Percentiles rank a stretch among this genome's conserved stretches.
Conservation (phyloP, 2,329 filamentous ascomycete genomes). For the Aureobasidium leucospermi region DNA sequence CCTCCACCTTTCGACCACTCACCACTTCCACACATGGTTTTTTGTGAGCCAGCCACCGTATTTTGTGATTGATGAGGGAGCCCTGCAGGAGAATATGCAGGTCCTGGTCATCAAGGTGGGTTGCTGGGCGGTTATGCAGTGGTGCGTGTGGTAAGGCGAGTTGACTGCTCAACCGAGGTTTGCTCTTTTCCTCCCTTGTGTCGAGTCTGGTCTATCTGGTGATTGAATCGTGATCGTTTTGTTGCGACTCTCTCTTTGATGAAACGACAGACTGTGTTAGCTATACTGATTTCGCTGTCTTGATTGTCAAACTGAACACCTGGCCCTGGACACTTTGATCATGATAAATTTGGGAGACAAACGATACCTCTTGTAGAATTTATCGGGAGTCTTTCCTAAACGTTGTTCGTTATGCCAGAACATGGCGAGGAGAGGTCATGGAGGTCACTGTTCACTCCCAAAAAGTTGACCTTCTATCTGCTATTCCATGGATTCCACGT, state of each 20-base stretch:
- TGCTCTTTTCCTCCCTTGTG: neutral
- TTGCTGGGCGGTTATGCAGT: neutral
- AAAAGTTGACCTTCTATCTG: constrained; percentile 30
- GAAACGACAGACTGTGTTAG: neutral
- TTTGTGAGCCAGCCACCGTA: neutral
- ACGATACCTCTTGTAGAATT: too few relatives aligned
- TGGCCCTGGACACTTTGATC: too few relatives aligned
- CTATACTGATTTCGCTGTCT: neutral
- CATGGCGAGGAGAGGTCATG: constrained; percentile 1
- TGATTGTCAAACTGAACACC: neutral
- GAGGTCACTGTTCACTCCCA: constrained; percentile 26
- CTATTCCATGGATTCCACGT: constrained; percentile 32
- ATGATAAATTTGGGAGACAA: too few relatives aligned
- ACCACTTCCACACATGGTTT: neutral
- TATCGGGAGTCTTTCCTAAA: neutral
- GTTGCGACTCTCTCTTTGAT: neutral
- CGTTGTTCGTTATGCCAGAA: neutral
- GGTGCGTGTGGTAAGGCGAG: neutral
- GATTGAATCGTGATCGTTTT: neutral
- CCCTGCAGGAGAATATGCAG: constrained; percentile 1
- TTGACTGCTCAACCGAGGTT: neutral
- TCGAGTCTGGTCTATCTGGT: neutral
- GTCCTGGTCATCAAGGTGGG: constrained; percentile 7
- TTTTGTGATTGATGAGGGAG: neutral
- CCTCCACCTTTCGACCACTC: neutral